Evolutionary conservation across 2,329 filamentous ascomycete genomes (phyloP).

Genomic region (Zelopaecilomyces penicillatus): DNA sequence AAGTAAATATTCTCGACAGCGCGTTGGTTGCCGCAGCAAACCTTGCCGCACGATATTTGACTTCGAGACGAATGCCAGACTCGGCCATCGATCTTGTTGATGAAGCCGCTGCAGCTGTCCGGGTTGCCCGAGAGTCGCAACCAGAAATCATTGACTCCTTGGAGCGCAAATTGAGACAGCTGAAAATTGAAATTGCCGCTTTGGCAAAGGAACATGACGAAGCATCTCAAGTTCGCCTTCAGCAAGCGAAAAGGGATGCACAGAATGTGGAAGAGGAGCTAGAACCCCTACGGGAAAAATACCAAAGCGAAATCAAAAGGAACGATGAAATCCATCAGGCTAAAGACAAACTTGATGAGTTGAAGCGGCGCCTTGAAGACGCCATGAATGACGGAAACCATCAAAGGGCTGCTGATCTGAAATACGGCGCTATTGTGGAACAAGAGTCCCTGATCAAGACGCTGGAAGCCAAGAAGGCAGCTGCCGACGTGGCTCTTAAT

Average conservation of each 20-base stretch:
- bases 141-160: constrained; percentile 93
- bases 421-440: constrained; percentile 96
- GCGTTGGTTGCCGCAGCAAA: constrained; percentile 89
- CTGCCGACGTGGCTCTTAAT: constrained; percentile 64
- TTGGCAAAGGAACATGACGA: constrained; percentile 91
- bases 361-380: constrained; percentile 87
- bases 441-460: constrained; percentile 71
- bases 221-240: constrained; percentile 74
- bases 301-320: constrained; percentile 84
- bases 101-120: constrained; percentile 92
- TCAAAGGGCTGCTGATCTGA: constrained; percentile 80
- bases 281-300: constrained; percentile 85
- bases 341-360: constrained; percentile 86
- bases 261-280: constrained; percentile 93
- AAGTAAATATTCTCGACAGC: constrained; percentile 90
- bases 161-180: constrained; percentile 79
- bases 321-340: constrained; percentile 88
- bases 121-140: constrained; percentile 90
- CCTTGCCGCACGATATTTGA: constrained; percentile 87
- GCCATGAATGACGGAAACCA: constrained; percentile 83
- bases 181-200: constrained; percentile 96
- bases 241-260: constrained; percentile 78
- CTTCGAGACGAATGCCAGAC: constrained; percentile 81
- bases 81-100: constrained; percentile 96
- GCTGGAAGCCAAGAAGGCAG: constrained; percentile 72